Evolutionary conservation across 805 yeast genomes (phyloP).

Genomic region (Nakazawaea molendinolei): DNA sequence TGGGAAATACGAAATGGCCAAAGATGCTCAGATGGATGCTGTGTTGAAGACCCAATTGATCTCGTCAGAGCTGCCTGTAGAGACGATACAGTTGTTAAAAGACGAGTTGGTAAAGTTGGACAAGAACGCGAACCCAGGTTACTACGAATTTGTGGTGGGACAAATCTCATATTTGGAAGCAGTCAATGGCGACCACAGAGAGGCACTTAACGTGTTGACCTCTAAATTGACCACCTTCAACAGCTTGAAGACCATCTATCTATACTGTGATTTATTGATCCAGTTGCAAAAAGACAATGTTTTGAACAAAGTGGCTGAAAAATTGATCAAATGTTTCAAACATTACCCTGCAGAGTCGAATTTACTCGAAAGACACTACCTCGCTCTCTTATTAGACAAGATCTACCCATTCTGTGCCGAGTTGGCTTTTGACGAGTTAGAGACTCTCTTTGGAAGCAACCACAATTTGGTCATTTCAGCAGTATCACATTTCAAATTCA

Average conservation of each 20-base stretch:
- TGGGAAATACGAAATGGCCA: neutral
- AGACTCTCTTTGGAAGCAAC: constrained; percentile 1
- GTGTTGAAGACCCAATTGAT: constrained; percentile 3
- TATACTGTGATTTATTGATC: neutral
- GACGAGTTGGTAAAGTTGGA: neutral
- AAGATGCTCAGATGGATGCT: neutral
- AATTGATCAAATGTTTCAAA: neutral
- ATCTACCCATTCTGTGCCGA: neutral
- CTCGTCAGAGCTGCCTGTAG: neutral
- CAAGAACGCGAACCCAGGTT: neutral
- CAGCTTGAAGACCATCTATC: constrained; percentile 1
- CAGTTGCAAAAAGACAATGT: neutral
- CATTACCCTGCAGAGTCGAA: constrained; percentile 6
- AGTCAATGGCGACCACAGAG: neutral
- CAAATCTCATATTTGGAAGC: neutral
- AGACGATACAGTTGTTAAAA: neutral
- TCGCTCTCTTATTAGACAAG: constrained; percentile 1
- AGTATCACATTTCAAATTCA: constrained; percentile 1
- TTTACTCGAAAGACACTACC: constrained; percentile 6
- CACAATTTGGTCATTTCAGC: constrained; percentile 8
- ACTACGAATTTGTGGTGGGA: constrained; percentile 1
- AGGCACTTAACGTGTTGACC: neutral
- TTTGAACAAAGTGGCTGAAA: neutral
- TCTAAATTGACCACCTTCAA: neutral
- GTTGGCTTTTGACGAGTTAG: neutral